These are phyloP conservation scores for Colletotrichum nymphaeae DNA, from an alignment of 2,329 filamentous ascomycete species.

Conservation along the genomic window DNA sequence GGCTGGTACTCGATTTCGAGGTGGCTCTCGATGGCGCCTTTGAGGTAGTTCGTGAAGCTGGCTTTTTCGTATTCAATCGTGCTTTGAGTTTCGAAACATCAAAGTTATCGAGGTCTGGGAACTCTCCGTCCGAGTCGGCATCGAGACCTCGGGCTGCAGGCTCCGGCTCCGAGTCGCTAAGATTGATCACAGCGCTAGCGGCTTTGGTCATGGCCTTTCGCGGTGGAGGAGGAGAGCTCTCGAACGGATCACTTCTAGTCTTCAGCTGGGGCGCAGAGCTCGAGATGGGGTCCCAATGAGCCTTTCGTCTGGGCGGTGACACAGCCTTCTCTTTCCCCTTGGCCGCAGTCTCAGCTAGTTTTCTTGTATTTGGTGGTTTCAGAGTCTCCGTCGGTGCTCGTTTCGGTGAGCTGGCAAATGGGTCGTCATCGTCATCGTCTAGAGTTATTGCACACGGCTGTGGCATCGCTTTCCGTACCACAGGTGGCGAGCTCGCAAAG, in stretches of 20 bases:
- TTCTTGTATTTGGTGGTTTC: not conserved
- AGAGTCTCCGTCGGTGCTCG: not conserved
- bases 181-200: slow-evolving; percentile 44
- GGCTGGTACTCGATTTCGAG: slow-evolving; percentile 26
- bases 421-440: slow-evolving; percentile 18
- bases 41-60: slow-evolving; percentile 9
- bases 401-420: slow-evolving; percentile 1
- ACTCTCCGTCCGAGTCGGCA: slow-evolving; percentile 54
- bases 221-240: slow-evolving; percentile 28
- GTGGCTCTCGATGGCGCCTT: slow-evolving; percentile 8
- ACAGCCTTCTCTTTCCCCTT: slow-evolving; percentile 33
- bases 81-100: slow-evolving; percentile 44
- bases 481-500: slow-evolving; percentile 40
- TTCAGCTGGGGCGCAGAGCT: slow-evolving; percentile 60
- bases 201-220: slow-evolving; percentile 2
- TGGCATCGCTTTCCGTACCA: not conserved
- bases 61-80: slow-evolving; percentile 37
- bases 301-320: slow-evolving; percentile 38
- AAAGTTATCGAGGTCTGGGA: slow-evolving; percentile 60
- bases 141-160: not conserved
- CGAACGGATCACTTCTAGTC: slow-evolving; percentile 10
- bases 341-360: not conserved
- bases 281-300: slow-evolving; percentile 63
- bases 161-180: slow-evolving; percentile 48
- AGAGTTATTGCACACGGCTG: slow-evolving; percentile 15